These are phyloP conservation scores for Dionaea muscipula DNA, from an alignment of 179 eudicot genomes.

Conservation along the genomic window DNA sequence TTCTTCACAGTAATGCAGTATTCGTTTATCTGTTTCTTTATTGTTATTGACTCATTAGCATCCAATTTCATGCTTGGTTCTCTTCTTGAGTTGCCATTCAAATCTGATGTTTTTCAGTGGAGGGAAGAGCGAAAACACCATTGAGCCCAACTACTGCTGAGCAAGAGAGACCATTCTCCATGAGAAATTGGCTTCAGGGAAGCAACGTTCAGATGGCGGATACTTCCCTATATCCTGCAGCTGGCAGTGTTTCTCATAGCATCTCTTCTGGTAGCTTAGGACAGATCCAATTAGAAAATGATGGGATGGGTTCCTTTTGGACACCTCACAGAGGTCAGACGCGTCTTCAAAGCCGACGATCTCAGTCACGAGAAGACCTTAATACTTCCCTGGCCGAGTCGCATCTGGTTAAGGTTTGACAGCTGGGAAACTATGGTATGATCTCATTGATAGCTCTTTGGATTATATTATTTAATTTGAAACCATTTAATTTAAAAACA, in stretches of 20 bases:
- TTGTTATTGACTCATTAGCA: no score
- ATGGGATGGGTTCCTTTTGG: conserved; percentile 45
- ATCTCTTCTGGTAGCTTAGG: conserved; percentile 79
- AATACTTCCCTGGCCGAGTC: conserved; percentile 55
- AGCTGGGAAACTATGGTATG: conserved; percentile 20
- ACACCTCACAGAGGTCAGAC: conserved; percentile 65
- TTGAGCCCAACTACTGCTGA: conserved; percentile 61
- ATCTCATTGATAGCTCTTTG: conserved; percentile 1
- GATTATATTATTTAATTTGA: neutral
- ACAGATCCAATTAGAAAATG: conserved; percentile 66
- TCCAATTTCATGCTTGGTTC: neutral
- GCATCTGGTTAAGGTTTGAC: conserved; percentile 38
- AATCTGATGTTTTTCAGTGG: conserved; percentile 33
- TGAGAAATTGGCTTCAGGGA: conserved; percentile 31
- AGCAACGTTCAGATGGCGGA: conserved; percentile 57
- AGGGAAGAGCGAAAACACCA: conserved; percentile 72
- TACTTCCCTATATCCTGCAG: conserved; percentile 38
- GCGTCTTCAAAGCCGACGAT: conserved; percentile 85
- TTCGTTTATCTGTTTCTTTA: no score
- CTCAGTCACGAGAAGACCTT: conserved; percentile 93
- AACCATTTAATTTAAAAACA: no score
- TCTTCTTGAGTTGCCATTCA: neutral
- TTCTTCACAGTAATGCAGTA: no score
- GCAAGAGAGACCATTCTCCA: conserved; percentile 44
- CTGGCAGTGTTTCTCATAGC: conserved; percentile 73